Evolutionary conservation across 1,139 yeast genomes (phyloP).

Genomic region (Taphrina deformans): DNA sequence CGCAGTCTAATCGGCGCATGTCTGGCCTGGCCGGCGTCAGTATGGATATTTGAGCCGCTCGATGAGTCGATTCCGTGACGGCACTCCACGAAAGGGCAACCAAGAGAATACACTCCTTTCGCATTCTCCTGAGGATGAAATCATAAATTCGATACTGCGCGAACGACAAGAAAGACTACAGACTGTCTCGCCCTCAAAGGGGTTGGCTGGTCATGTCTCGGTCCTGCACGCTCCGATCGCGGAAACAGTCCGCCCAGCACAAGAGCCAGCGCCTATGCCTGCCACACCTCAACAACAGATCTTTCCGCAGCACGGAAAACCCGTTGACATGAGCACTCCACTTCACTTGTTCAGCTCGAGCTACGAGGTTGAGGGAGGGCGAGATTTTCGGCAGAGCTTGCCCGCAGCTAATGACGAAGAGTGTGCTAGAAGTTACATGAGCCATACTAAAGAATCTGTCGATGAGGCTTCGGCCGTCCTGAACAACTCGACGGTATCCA

Average conservation of each 20-base stretch:
- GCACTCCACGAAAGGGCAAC: constrained; percentile 1
- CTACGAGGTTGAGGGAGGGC: not conserved
- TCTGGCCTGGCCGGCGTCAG: not conserved
- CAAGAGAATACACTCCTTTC: not conserved
- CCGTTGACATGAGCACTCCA: not conserved
- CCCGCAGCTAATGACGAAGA: not conserved
- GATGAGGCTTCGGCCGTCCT: not conserved
- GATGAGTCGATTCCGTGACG: constrained; percentile 8
- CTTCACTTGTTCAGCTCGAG: not conserved
- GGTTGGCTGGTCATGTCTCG: not conserved
- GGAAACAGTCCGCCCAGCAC: not conserved
- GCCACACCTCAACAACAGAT: not conserved
- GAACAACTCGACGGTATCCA: not conserved
- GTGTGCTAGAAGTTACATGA: not conserved
- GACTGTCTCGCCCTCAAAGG: not conserved
- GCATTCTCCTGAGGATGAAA: constrained; percentile 6
- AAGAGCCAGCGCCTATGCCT: not conserved
- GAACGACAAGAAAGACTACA: not conserved
- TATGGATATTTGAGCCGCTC: not conserved
- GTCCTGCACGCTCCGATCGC: not conserved
- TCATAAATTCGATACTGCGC: constrained; percentile 10
- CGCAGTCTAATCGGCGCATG: no score
- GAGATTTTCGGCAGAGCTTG: no score
- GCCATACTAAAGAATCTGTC: not conserved
- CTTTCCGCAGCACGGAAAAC: not conserved